Conservation (phyloP, 164 flowering plant genomes). For the Malania oleifera region DNA sequence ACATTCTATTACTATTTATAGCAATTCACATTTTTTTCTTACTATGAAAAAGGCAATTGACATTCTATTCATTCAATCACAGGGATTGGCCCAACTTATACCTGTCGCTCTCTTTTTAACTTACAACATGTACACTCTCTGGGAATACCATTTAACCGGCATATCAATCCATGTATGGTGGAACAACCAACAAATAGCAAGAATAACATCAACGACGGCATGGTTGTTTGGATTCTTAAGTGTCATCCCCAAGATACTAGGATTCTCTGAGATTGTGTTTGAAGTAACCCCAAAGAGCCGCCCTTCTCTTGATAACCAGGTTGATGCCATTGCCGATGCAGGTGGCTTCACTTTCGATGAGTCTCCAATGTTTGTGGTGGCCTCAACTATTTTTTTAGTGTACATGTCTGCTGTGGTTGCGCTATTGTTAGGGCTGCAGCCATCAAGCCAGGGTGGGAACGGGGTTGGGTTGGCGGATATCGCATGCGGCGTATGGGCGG, state of each 20-base stretch:
- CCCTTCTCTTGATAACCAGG: neutral
- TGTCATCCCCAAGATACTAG: constrained; percentile 34
- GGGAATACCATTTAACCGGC: constrained; percentile 29
- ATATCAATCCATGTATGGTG: constrained; percentile 44
- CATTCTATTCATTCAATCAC: constrained; percentile 26
- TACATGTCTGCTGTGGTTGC: constrained; percentile 28
- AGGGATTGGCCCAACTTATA: constrained; percentile 28
- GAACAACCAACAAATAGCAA: constrained; percentile 37
- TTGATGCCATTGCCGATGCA: neutral
- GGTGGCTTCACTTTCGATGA: constrained; percentile 43
- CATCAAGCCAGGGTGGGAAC: neutral
- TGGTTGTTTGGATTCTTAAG: constrained; percentile 35
- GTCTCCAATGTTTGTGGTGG: constrained; percentile 41
- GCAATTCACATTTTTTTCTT: neutral
- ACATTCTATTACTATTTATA: too few species aligned
- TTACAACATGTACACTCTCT: constrained; percentile 24
- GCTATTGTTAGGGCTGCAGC: constrained; percentile 10
- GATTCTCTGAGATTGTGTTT: constrained; percentile 39
- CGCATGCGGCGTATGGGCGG: constrained; percentile 30
- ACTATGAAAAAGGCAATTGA: too few species aligned
- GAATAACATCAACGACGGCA: constrained; percentile 29
- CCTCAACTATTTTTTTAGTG: constrained; percentile 30
- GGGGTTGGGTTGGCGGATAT: constrained; percentile 36
- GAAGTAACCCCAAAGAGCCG: constrained; percentile 42
- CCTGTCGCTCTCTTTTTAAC: constrained; percentile 24